Percentiles rank a stretch among this genome's conserved stretches.
Evolutionary conservation across 106 monocot genomes (phyloP).

Genomic region (Hemerocallis citrina): DNA sequence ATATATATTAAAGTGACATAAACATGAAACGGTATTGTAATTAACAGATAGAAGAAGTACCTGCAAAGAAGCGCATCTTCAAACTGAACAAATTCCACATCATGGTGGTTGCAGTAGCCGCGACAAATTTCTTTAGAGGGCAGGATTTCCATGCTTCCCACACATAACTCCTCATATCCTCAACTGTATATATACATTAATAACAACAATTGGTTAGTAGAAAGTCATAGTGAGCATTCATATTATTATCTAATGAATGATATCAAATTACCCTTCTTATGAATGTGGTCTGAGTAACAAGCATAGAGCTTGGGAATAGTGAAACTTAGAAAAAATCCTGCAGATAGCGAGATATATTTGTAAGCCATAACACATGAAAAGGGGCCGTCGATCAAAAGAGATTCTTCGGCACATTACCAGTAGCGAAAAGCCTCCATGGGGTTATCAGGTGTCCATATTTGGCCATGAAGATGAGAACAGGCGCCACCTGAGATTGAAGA

Average conservation of each 20-base stretch:
- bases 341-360: not conserved
- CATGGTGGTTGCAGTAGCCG: conserved; percentile 28
- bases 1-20: too few relatives aligned
- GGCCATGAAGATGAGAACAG: conserved; percentile 17
- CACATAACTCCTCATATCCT: conserved; percentile 13
- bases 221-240: not conserved
- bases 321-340: conserved; percentile 59
- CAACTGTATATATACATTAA: conserved; percentile 48
- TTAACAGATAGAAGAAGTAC: too few relatives aligned
- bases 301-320: conserved; percentile 48
- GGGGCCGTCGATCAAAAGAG: too few relatives aligned
- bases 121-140: conserved; percentile 49
- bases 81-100: conserved; percentile 66
- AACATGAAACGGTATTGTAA: too few relatives aligned
- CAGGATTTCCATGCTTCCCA: conserved; percentile 61
- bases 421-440: conserved; percentile 13
- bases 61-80: conserved; percentile 60
- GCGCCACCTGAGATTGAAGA: conserved; percentile 13
- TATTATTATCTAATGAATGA: not conserved
- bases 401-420: conserved; percentile 3
- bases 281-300: conserved; percentile 26
- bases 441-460: conserved; percentile 19
- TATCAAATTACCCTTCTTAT: conserved; percentile 29
- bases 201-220: not conserved
- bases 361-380: not conserved